phyloP scores from a whole-genome alignment of 768 basidiomycete species.

The Podaxis sp. region DNA sequence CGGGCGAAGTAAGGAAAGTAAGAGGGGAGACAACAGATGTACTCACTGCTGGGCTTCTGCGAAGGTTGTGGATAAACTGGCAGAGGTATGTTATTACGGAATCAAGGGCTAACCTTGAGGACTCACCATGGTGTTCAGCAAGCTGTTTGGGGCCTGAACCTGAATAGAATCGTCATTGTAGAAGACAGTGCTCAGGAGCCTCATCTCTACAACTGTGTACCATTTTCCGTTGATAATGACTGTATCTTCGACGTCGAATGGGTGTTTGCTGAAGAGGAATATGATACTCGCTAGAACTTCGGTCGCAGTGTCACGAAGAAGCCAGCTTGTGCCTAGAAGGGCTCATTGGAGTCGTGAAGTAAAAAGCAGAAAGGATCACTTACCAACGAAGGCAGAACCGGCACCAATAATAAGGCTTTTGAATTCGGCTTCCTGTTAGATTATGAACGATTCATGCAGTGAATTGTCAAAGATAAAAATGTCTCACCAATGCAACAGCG shows the following conservation, averaged over 20 bases:
- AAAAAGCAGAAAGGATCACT: not conserved
- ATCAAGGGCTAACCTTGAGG: not conserved
- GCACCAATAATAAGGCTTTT: conserved; percentile 2
- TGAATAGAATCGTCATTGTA: conserved; percentile 2
- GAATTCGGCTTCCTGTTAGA: conserved; percentile 5
- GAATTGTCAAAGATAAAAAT: not conserved
- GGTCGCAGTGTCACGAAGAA: not conserved
- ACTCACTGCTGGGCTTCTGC: conserved; percentile 9
- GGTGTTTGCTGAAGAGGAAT: conserved; percentile 11
- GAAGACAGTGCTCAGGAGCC: conserved; percentile 9
- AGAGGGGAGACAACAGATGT: not conserved
- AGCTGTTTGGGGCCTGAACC: conserved; percentile 8
- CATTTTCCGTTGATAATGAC: conserved; percentile 9
- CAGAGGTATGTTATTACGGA: not conserved
- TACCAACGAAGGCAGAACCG: conserved; percentile 8
- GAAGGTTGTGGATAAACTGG: conserved; percentile 10
- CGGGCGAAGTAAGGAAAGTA: not conserved
- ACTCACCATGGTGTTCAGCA: conserved; percentile 5
- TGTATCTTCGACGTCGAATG: conserved; percentile 7
- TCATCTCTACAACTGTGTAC: conserved; percentile 8
- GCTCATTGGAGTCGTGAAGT: not conserved
- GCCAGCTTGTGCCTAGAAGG: conserved; percentile 2
- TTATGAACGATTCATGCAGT: not conserved
- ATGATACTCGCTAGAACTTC: conserved; percentile 6
- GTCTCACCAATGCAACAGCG: conserved; percentile 5